These are phyloP conservation scores for Pseudonitzschia multiseries DNA, from an alignment of 108 stramenopile genomes.

Conservation along the genomic window DNA sequence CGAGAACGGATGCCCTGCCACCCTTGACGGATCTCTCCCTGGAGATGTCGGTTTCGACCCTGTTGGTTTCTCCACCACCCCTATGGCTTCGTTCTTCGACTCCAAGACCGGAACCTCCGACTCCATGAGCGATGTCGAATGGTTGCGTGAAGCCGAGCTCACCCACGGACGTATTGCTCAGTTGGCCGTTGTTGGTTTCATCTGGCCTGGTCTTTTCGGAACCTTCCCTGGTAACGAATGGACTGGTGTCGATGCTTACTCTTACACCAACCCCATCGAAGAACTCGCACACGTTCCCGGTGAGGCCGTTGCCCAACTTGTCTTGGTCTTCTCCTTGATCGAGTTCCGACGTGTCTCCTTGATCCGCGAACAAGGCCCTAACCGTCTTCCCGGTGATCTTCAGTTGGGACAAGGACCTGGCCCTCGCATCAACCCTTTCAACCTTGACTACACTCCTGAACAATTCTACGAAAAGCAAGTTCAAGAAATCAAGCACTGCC, in stretches of 20 bases:
- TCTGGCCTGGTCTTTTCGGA: conserved; percentile 91
- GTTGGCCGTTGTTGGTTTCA: conserved; percentile 95
- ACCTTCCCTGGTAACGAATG: conserved; percentile 93
- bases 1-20: conserved; percentile 65
- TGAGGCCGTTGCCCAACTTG: conserved; percentile 85
- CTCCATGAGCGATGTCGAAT: conserved; percentile 68
- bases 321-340: conserved; percentile 77
- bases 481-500: conserved; percentile 97
- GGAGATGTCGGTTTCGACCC: conserved; percentile 98
- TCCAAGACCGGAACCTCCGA: conserved; percentile 35
- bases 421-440: conserved; percentile 86
- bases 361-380: conserved; percentile 76
- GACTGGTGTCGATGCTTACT: conserved; percentile 91
- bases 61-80: conserved; percentile 90
- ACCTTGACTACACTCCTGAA: conserved; percentile 92
- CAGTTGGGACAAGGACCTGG: conserved; percentile 90
- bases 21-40: conserved; percentile 88
- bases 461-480: conserved; percentile 94
- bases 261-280: conserved; percentile 89
- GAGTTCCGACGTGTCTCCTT: conserved; percentile 85
- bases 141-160: conserved; percentile 97
- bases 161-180: conserved; percentile 97
- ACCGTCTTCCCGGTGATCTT: conserved; percentile 84
- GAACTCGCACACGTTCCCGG: conserved; percentile 82
- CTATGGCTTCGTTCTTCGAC: conserved; percentile 59